Base-by-base conservation (phyloP, 2,329 filamentous ascomycete species). In the Nemania diffusa region DNA sequence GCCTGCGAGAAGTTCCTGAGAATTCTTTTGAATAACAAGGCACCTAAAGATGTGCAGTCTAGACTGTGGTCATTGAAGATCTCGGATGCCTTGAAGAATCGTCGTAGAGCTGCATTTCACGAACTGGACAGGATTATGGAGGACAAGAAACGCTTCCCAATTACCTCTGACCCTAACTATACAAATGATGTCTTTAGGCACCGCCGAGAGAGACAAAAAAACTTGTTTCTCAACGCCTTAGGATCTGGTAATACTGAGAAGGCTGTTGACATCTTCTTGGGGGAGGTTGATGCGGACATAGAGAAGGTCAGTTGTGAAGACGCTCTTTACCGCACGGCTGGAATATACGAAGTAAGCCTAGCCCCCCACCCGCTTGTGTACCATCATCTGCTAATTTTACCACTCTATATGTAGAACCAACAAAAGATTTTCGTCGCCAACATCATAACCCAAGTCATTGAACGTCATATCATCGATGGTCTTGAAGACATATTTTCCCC, bases 121-220 rank as follows among this genome's bases (percentile, higher is more conserved):
- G 78, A 81, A 62, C 69, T 80, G 4, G 58, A 67, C 2, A 62
- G 61, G 6, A 34, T 81, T 1, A 63, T 76, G 29, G 62, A 73
- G 9, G 79, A 81, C 60, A 44, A 72, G 5, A 69, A 65, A 20
- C 64, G 59, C 2, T 76, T 75, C 57, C 76, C 77, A 0, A 76
- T 79, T 5, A 80, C 78, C 9, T 81, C 80, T 55, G 79, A 80
- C 42, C 77, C 79, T 40, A 77, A 78, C 48, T 80, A 76, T 48
- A 78, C 76, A 0, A 74, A 80, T 5, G 78, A 68, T 0, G 67
- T 80, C 11, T 51, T 67, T 0, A 75, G 74, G 22, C 56, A 51
- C 7, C 56, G 61, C 24, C 40, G 52, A 20, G 57, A 56, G 17
- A 60, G 56, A 53, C n/a, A 51, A 5, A 59, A 56, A 29, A 26